A percentile compares a stretch with the other conserved stretches of the same genome.
Evolutionary conservation across 306 rosid species (phyloP).

Genomic region (Ammopiptanthus mongolicus): DNA sequence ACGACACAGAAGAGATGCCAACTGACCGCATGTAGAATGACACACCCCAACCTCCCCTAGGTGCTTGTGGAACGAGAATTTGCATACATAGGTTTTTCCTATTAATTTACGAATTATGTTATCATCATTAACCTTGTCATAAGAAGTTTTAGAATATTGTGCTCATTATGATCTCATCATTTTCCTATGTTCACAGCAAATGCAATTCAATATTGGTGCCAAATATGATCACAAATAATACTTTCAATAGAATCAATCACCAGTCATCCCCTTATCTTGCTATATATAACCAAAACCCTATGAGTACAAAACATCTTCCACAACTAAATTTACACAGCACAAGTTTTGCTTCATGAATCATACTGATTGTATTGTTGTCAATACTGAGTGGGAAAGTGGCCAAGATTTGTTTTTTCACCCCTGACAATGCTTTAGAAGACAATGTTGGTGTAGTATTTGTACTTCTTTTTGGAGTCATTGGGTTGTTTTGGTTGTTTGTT

Average conservation of each 20-base stretch:
- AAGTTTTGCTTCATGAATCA: background rate
- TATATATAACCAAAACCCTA: background rate
- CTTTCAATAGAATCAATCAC: background rate
- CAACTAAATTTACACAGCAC: background rate
- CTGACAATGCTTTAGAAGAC: too few relatives aligned
- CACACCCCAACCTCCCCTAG: too few relatives aligned
- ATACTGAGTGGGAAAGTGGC: too few relatives aligned
- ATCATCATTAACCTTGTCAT: background rate
- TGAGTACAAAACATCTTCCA: constrained; percentile 3
- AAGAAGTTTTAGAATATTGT: background rate
- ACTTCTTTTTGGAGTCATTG: too few relatives aligned
- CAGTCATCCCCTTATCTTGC: background rate
- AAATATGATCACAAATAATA: background rate
- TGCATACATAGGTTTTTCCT: background rate
- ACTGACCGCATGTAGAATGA: too few relatives aligned
- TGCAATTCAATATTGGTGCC: background rate
- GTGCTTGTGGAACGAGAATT: background rate
- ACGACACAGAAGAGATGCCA: too few relatives aligned
- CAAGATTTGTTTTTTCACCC: too few relatives aligned
- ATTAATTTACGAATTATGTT: background rate
- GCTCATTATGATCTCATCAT: background rate
- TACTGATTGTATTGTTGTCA: background rate
- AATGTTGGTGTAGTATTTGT: too few relatives aligned
- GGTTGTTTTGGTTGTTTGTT: too few relatives aligned
- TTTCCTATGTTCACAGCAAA: background rate